Evolutionary conservation across 495 filamentous ascomycete genomes (phyloP).

Genomic region (Daldinia caldariorum): DNA sequence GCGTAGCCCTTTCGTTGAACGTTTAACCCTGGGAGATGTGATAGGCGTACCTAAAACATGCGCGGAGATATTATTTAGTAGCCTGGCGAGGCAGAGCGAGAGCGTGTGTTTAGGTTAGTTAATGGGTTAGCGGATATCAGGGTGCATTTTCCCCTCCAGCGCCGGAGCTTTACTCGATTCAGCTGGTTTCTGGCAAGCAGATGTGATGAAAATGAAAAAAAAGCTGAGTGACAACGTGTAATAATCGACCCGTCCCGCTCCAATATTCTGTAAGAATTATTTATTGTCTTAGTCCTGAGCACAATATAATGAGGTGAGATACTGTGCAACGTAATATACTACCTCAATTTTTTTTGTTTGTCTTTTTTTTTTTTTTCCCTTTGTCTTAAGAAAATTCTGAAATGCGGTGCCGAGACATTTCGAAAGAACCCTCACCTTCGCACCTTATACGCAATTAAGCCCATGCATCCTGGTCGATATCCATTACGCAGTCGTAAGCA

Average conservation of each 20-base stretch:
- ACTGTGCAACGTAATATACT: not conserved
- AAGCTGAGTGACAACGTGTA: not conserved
- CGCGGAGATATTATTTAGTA: not conserved
- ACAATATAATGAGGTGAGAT: not conserved
- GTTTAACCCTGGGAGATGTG: not conserved
- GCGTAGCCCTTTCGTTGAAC: not conserved
- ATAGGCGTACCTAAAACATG: not conserved
- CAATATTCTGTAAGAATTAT: not conserved
- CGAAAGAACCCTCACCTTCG: not conserved
- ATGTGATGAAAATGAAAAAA: not conserved
- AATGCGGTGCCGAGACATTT: not conserved
- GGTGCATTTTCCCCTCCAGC: slow-evolving; percentile 3
- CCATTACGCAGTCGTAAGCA: not conserved
- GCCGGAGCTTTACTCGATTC: slow-evolving; percentile 4
- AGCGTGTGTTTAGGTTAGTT: not conserved
- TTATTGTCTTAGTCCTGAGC: not conserved
- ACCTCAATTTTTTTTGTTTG: no score
- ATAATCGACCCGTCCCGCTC: not conserved
- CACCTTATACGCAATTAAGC: not conserved
- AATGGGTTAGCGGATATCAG: slow-evolving; percentile 1
- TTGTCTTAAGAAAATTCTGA: not conserved
- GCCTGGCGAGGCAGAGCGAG: not conserved
- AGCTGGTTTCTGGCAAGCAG: not conserved
- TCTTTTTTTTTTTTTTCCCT: no score
- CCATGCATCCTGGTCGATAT: not conserved